These are phyloP conservation scores for Spatholobus suberectus DNA, from an alignment of 306 rosid genomes.

Conservation along the genomic window DNA sequence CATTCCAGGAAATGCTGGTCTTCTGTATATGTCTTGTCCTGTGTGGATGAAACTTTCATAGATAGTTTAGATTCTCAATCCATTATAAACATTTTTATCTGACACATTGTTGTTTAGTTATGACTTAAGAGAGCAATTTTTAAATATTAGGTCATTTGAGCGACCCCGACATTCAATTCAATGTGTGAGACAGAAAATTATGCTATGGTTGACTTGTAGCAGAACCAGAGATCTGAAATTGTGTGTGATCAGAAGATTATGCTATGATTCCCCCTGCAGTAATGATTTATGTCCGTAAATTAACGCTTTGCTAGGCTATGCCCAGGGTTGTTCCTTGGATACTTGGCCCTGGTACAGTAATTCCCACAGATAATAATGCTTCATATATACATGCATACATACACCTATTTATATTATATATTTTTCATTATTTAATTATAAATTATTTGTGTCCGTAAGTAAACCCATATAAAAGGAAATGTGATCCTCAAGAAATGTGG, in stretches of 20 bases:
- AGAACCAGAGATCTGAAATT: not conserved
- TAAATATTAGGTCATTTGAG: not conserved
- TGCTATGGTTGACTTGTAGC: conserved; percentile 24
- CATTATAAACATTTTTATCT: not conserved
- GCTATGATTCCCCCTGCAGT: conserved; percentile 8
- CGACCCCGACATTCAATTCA: not conserved
- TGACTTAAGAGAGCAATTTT: not conserved
- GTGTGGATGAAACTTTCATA: not conserved
- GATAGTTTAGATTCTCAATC: not conserved
- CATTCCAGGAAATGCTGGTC: not conserved
- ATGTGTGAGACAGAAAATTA: not conserved
- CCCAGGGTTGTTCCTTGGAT: not conserved
- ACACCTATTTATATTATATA: too few species aligned
- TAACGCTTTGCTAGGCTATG: not conserved
- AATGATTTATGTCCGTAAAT: conserved; percentile 26
- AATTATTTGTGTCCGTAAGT: too few species aligned
- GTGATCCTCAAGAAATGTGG: not conserved
- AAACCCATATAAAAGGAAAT: not conserved
- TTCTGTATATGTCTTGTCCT: not conserved
- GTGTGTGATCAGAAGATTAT: conserved; percentile 7
- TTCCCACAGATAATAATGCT: not conserved
- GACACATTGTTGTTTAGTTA: too few species aligned
- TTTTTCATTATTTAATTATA: too few species aligned
- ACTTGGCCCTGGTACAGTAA: not conserved
- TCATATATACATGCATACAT: too few species aligned